Percentiles rank a stretch among this genome's conserved stretches.
phyloP scores from a whole-genome alignment of 495 filamentous ascomycete species.

The Podospora sp. region DNA sequence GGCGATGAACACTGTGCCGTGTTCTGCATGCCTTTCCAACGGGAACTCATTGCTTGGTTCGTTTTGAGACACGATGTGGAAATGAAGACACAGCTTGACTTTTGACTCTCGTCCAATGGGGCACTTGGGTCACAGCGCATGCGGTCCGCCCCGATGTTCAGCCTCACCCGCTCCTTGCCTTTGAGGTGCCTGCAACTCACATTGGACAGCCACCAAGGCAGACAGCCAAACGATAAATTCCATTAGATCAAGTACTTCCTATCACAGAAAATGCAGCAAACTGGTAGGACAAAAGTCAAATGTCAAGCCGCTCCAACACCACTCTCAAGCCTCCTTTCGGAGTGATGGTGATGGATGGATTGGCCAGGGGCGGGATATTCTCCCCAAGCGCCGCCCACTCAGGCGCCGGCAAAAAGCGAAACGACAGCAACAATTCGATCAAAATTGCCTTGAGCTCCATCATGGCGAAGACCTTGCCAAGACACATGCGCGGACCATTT shows the following conservation, averaged over 20 bases:
- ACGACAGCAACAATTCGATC: slow-evolving; percentile 24
- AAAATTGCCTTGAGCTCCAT: slow-evolving; percentile 36
- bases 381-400: no score
- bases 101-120: no score
- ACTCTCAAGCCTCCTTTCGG: not conserved
- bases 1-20: not conserved
- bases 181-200: not conserved
- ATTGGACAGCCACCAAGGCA: not conserved
- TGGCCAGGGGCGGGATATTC: not conserved
- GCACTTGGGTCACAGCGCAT: not conserved
- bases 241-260: not conserved
- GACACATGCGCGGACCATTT: slow-evolving; percentile 33
- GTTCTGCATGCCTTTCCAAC: no score
- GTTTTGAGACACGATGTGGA: not conserved
- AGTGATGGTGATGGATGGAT: not conserved
- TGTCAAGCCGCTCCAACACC: not conserved
- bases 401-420: no score
- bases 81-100: not conserved
- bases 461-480: slow-evolving; percentile 34
- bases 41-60: not conserved
- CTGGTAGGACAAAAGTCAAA: not conserved
- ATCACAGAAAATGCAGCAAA: not conserved
- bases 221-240: not conserved
- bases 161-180: not conserved
- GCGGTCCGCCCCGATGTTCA: not conserved